Conservation (phyloP, 176 grass and related monocot species). For the Ensete ventricosum region DNA sequence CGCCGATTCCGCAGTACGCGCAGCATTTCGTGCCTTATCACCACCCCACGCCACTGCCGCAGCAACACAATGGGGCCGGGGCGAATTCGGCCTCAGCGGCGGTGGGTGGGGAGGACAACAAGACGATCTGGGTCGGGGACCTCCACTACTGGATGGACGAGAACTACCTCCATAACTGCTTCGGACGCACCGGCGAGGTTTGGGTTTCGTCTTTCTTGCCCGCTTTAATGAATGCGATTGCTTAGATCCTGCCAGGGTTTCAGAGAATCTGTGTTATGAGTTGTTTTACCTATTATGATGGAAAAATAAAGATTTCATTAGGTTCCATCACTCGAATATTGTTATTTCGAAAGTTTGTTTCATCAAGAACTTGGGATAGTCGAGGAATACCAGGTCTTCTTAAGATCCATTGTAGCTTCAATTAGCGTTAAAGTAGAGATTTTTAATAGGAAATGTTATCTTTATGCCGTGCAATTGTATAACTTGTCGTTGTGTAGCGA, state of each 20-base stretch:
- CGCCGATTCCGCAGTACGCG: slow-evolving; percentile 56
- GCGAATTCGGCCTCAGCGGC: slow-evolving; percentile 11
- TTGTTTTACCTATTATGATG: not conserved
- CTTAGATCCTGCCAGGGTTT: not conserved
- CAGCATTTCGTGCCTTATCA: slow-evolving; percentile 78
- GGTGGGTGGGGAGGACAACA: slow-evolving; percentile 74
- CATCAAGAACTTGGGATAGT: no score
- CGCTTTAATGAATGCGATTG: slow-evolving; percentile 14
- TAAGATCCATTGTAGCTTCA: no score
- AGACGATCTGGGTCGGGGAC: slow-evolving; percentile 96
- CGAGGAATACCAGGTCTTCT: no score
- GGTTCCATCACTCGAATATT: no score
- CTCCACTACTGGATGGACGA: slow-evolving; percentile 99
- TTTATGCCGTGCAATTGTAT: no score
- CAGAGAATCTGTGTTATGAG: not conserved
- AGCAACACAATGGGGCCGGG: slow-evolving; percentile 16
- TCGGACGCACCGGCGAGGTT: slow-evolving; percentile 90
- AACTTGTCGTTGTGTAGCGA: no score
- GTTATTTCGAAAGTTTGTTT: no score
- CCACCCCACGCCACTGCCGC: slow-evolving; percentile 32
- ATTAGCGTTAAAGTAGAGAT: no score
- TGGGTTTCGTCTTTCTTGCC: slow-evolving; percentile 9
- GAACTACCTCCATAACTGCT: slow-evolving; percentile 93
- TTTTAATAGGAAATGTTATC: no score
- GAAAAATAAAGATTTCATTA: not conserved